A percentile compares a stretch with the other conserved stretches of the same genome.
These are phyloP conservation scores for Populus hybrid DNA, from an alignment of 441 rosid species.

Conservation along the genomic window DNA sequence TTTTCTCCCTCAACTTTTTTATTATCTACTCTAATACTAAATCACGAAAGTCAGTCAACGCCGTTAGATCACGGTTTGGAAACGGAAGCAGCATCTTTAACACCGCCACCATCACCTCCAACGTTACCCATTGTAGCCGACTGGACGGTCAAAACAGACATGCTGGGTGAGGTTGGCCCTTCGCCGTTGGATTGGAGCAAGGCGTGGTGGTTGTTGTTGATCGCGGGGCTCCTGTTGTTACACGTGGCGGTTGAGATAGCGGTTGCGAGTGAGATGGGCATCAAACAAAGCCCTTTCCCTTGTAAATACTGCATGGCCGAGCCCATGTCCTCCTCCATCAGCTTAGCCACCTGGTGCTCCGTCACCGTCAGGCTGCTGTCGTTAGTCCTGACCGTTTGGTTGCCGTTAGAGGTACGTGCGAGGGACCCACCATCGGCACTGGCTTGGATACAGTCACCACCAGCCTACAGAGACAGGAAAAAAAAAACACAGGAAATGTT, in stretches of 20 bases:
- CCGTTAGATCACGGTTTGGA: constrained; percentile 64
- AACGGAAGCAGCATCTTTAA: constrained; percentile 58
- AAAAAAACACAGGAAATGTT: background rate
- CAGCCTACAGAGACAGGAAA: constrained; percentile 26
- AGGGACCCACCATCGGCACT: constrained; percentile 24
- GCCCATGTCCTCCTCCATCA: constrained; percentile 96
- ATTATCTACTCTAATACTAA: background rate
- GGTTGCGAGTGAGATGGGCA: constrained; percentile 92
- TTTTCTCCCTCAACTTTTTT: background rate
- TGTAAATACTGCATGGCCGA: constrained; percentile 96
- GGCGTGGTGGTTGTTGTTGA: constrained; percentile 18
- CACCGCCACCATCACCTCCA: constrained; percentile 33
- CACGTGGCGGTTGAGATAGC: constrained; percentile 73
- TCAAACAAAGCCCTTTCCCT: constrained; percentile 91
- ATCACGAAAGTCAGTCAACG: constrained; percentile 11
- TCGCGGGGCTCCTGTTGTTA: constrained; percentile 36
- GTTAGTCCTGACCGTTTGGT: constrained; percentile 26
- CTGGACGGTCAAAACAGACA: constrained; percentile 76
- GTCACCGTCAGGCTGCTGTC: constrained; percentile 40
- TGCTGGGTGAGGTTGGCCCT: constrained; percentile 62
- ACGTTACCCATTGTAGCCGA: constrained; percentile 49
- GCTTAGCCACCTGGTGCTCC: constrained; percentile 82
- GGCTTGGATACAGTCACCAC: constrained; percentile 49
- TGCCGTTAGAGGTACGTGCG: constrained; percentile 26
- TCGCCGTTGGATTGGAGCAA: constrained; percentile 41